Conservation (phyloP, 305 asterid genomes). For the Solanum hybrid region DNA sequence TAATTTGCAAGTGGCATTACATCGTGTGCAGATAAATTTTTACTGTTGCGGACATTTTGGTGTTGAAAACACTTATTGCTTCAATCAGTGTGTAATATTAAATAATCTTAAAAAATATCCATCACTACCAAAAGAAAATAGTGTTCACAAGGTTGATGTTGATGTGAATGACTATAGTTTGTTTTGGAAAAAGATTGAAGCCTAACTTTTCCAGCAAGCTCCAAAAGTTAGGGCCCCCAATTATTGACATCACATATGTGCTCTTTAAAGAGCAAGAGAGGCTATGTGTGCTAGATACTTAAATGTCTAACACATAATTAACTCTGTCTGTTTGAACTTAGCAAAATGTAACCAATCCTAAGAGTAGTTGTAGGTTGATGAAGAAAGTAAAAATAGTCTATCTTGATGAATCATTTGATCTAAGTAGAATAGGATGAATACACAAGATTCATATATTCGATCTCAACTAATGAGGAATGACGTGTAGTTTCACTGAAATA, state of each 20-base stretch:
- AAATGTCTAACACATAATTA: not conserved
- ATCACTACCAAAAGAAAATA: not conserved
- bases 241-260: not conserved
- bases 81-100: not conserved
- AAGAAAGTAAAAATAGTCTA: not conserved
- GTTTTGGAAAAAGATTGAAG: not conserved
- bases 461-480: not conserved
- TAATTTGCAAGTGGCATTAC: not conserved
- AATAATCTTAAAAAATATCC: not conserved
- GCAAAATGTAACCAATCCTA: not conserved
- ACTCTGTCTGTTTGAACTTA: not conserved
- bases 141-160: not conserved
- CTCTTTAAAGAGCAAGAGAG: not conserved
- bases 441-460: not conserved
- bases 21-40: not conserved
- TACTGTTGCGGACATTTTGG: not conserved
- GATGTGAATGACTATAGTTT: not conserved
- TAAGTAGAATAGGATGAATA: not conserved
- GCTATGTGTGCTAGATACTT: not conserved
- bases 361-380: not conserved
- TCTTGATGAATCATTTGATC: not conserved
- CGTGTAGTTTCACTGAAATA: not conserved
- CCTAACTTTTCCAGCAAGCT: not conserved
- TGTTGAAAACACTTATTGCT: not conserved
- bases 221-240: not conserved